Conservation (phyloP, 78 protist genomes). For the Planoprotostelium fungivorum region DNA sequence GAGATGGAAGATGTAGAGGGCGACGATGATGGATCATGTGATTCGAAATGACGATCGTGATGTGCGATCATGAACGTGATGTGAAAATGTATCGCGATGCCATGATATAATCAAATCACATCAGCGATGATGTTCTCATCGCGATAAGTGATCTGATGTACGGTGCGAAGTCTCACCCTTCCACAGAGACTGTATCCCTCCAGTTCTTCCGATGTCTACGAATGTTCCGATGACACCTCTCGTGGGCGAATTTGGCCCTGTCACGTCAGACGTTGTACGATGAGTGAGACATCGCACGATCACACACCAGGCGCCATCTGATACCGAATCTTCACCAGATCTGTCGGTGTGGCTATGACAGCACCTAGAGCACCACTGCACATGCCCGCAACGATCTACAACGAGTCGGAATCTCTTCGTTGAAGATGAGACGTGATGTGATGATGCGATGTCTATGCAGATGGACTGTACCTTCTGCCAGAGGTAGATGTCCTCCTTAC, state of each 20-base stretch:
- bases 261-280: not conserved
- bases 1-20: too few relatives aligned
- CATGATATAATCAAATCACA: too few relatives aligned
- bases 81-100: too few relatives aligned
- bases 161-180: not conserved
- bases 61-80: too few relatives aligned
- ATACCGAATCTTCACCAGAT: constrained; percentile 3
- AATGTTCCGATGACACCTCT: not conserved
- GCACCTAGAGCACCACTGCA: not conserved
- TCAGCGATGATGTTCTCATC: not conserved
- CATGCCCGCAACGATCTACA: not conserved
- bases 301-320: not conserved
- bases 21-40: too few relatives aligned
- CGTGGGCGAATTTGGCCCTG: not conserved
- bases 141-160: not conserved
- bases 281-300: not conserved
- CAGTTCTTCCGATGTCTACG: not conserved
- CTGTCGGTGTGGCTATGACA: constrained; percentile 1
- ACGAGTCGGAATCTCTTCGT: not conserved
- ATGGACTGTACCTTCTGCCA: not conserved
- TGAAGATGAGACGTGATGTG: too few relatives aligned
- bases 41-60: too few relatives aligned
- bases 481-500: not conserved
- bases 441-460: not conserved
- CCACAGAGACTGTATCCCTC: not conserved